These are phyloP conservation scores for Flueggea neowawraea DNA, from an alignment of 441 rosid species.

Conservation along the genomic window DNA sequence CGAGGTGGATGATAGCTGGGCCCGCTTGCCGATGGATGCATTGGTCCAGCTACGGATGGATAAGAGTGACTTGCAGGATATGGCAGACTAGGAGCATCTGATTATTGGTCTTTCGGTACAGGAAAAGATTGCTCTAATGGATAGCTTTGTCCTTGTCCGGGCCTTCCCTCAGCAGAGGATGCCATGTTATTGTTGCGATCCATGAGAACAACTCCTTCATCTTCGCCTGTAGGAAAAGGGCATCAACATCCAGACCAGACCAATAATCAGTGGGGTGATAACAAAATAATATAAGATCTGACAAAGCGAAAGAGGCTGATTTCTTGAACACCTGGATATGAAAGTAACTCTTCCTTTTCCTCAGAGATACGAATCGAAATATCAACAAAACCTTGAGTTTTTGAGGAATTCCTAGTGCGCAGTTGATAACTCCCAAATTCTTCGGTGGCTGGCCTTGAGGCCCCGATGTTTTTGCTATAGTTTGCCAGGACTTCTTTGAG, in stretches of 20 bases:
- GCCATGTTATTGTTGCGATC: constrained; percentile 23
- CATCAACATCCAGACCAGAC: not conserved
- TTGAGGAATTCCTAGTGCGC: constrained; percentile 56
- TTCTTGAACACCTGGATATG: constrained; percentile 32
- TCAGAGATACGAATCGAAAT: constrained; percentile 57
- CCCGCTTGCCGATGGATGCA: constrained; percentile 29
- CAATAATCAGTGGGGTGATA: not conserved
- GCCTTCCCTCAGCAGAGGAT: constrained; percentile 20
- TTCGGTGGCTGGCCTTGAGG: constrained; percentile 33
- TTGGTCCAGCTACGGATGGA: constrained; percentile 34
- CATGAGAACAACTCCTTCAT: constrained; percentile 47
- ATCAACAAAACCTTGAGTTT: constrained; percentile 82
- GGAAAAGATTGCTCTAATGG: constrained; percentile 32
- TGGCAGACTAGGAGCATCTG: constrained; percentile 28
- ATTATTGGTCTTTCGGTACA: constrained; percentile 20
- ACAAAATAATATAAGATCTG: not conserved
- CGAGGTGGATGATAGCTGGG: constrained; percentile 36
- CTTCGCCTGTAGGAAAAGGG: constrained; percentile 37
- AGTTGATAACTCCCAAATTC: constrained; percentile 83
- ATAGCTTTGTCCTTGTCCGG: constrained; percentile 13
- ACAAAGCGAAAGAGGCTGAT: not conserved
- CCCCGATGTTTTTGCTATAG: constrained; percentile 33
- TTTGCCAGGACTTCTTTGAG: constrained; percentile 65
- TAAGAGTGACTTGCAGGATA: constrained; percentile 30
- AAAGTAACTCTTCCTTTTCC: constrained; percentile 45